Percentiles rank a stretch among this genome's conserved stretches.
phyloP scores from a whole-genome alignment of 1,284 basidiomycete genomes.

The Amylostereum chailletii region DNA sequence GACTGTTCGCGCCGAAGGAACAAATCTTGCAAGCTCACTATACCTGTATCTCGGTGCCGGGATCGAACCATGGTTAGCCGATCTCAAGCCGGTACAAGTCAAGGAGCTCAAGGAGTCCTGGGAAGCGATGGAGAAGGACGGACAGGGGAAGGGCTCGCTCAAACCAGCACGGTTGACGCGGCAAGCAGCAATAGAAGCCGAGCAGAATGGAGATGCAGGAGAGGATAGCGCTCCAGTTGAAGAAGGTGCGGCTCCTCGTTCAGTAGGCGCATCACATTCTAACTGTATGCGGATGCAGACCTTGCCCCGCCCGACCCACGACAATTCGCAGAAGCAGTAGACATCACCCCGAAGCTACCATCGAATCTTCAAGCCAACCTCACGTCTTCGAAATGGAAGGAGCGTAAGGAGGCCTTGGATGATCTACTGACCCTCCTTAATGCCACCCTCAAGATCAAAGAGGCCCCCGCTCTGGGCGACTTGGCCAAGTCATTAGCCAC shows the following conservation, averaged over 20 bases:
- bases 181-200: conserved; percentile 68
- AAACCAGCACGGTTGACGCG: conserved; percentile 79
- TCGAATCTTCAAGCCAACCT: conserved; percentile 67
- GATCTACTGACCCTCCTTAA: conserved; percentile 72
- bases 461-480: conserved; percentile 67
- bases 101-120: conserved; percentile 94
- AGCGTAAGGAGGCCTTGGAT: conserved; percentile 89
- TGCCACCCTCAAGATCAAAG: conserved; percentile 70
- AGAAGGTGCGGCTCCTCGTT: conserved; percentile 20
- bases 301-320: conserved; percentile 66
- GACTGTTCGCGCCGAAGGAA: conserved; percentile 90
- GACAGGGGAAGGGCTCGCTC: conserved; percentile 73
- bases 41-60: conserved; percentile 88
- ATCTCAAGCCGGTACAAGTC: conserved; percentile 97
- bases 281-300: conserved; percentile 23
- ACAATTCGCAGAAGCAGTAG: conserved; percentile 76
- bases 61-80: conserved; percentile 81
- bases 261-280: not conserved
- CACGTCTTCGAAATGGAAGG: conserved; percentile 96
- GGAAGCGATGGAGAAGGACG: conserved; percentile 74
- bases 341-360: conserved; percentile 73
- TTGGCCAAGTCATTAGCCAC: conserved; percentile 71
- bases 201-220: conserved; percentile 38
- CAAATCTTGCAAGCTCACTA: conserved; percentile 65
- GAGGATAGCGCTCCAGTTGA: conserved; percentile 27